Base-by-base conservation (phyloP, 116 monocot genomes). In the Dioscorea cayenensis region DNA sequence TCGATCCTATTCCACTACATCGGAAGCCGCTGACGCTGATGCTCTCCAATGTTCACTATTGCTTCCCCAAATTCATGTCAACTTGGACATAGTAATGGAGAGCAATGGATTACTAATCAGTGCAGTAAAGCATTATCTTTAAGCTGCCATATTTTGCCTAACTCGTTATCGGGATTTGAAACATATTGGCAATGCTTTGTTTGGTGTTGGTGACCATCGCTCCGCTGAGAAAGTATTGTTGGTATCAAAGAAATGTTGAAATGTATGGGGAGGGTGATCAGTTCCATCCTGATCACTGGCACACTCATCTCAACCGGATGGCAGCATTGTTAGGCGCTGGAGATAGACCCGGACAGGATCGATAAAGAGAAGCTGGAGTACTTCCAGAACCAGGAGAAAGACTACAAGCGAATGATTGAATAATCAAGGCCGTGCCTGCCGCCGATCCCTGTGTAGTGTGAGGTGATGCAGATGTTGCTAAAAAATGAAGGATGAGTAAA, bases 41-140 rank as follows among this genome's bases (percentile, higher is more conserved):
- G 49, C 63, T 2, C 27, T 38, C 29, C 49, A n/a, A 36, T 81
- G 81, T 72, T 51, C 68, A 18, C 35, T 38, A 19, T 62, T 81
- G 16, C 68, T 81, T 13, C 81, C 81, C 17, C 81, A 81, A 43
- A 72, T 81, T 17, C 81, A 72, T 17, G 72, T 81, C 14, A 81
- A 81, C 64, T 48, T 81, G 38, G 81, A 76, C 6, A 72, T 76
- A 17, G 20, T 60, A 18, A 63, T 81, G 72, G 81, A 81, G 68
- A 58, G 38, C 1, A 69, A 81, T 51, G 76, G 81, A 23, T 52
- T 81, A 14, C 7, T 81, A 51, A 67, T 81, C 76, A 73, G 64
- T 43, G 81, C 81, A 0, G 55, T 68, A 14, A 76, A 81, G 68
- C 81, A 81, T n/a, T 81, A 81, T 43, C 73, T 28, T 2, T 68